Percentiles rank a stretch among this genome's conserved stretches.
Evolutionary conservation across 306 rosid genomes (phyloP).

Genomic region (Dryas alaskensis): DNA sequence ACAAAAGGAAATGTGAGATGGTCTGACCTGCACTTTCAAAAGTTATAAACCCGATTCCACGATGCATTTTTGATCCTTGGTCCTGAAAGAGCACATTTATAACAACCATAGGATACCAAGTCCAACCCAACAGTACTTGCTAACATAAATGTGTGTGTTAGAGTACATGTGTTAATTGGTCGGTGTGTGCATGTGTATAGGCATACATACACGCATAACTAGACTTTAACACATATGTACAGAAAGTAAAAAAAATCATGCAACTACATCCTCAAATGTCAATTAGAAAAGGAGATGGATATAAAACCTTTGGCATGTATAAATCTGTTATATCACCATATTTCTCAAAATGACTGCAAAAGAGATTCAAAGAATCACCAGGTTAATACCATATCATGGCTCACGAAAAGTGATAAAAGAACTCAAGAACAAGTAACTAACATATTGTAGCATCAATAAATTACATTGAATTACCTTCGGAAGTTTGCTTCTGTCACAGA

Average conservation of each 20-base stretch:
- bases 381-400: constrained; percentile 12
- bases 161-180: background rate
- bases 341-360: constrained; percentile 90
- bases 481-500: constrained; percentile 82
- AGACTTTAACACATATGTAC: background rate
- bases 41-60: constrained; percentile 96
- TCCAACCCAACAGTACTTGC: background rate
- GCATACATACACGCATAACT: background rate
- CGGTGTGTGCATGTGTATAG: background rate
- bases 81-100: constrained; percentile 55
- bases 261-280: background rate
- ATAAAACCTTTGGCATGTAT: constrained; percentile 93
- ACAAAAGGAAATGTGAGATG: constrained; percentile 2
- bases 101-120: background rate
- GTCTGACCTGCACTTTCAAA: constrained; percentile 85
- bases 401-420: background rate
- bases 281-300: constrained; percentile 7
- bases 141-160: background rate
- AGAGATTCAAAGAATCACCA: constrained; percentile 2
- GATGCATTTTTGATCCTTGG: constrained; percentile 82
- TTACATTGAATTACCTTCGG: constrained; percentile 56
- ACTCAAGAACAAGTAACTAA: background rate
- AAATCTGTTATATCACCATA: constrained; percentile 97
- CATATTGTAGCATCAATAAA: constrained; percentile 10
- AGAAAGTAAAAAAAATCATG: background rate